phyloP scores from a whole-genome alignment of 2,329 filamentous ascomycete species.

The Aureobasidium sp. region DNA sequence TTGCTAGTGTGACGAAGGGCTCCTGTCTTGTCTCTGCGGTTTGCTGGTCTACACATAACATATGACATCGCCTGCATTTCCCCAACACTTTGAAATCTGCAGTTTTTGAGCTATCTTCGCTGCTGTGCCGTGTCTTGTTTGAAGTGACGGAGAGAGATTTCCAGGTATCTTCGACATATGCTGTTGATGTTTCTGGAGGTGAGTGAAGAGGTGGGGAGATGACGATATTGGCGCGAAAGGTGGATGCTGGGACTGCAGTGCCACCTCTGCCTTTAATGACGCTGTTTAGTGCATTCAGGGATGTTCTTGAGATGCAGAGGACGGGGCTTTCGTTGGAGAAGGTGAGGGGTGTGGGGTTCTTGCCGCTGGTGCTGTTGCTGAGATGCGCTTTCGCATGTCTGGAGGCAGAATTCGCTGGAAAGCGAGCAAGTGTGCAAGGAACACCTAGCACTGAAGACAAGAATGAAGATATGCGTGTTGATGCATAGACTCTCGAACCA shows the following conservation, averaged over 20 bases:
- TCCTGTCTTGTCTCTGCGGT: conserved; percentile 72
- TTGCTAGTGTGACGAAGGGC: conserved; percentile 79
- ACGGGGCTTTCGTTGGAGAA: conserved; percentile 94
- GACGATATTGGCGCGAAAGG: conserved; percentile 86
- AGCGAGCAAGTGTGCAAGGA: conserved; percentile 75
- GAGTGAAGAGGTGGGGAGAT: conserved; percentile 45
- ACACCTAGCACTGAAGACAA: conserved; percentile 69
- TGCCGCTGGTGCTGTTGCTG: conserved; percentile 27
- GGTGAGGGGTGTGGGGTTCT: conserved; percentile 49
- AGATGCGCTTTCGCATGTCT: conserved; percentile 66
- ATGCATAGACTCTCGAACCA: too few relatives aligned
- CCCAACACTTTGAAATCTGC: conserved; percentile 64
- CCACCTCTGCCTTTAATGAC: conserved; percentile 56
- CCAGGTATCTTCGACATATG: conserved; percentile 82
- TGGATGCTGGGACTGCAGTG: conserved; percentile 58
- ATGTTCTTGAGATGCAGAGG: conserved; percentile 70
- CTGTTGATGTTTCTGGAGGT: conserved; percentile 38
- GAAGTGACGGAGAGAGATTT: conserved; percentile 36
- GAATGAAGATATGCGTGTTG: conserved; percentile 65
- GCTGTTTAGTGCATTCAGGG: conserved; percentile 68
- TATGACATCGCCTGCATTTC: conserved; percentile 81
- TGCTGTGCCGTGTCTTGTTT: neutral
- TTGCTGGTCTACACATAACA: conserved; percentile 88
- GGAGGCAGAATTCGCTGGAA: conserved; percentile 57
- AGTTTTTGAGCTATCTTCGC: conserved; percentile 12